phyloP scores from a whole-genome alignment of 192 early-diverging fungal genomes.

The Rhizophagus sp. region DNA sequence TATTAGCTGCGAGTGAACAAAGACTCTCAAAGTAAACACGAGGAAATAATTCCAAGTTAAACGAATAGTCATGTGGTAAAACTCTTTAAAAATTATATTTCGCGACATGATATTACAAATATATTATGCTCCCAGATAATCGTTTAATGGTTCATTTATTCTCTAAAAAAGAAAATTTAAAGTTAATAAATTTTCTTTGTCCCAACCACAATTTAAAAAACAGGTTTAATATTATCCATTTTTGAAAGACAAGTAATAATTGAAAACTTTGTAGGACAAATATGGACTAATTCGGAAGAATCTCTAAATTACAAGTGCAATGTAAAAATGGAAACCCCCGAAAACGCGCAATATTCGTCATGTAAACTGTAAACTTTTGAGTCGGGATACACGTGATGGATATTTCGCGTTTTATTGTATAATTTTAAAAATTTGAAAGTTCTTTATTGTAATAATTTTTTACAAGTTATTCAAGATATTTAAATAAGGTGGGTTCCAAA shows the following conservation, averaged over 20 bases:
- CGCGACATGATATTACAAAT: neutral
- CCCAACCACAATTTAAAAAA: neutral
- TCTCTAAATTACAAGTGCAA: neutral
- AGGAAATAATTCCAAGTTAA: neutral
- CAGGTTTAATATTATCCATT: neutral
- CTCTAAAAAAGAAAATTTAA: neutral
- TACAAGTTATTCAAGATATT: too few species aligned
- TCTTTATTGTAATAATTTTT: too few species aligned
- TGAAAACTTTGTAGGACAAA: neutral
- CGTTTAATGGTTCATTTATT: neutral
- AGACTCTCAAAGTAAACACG: neutral
- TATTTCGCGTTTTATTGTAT: too few species aligned
- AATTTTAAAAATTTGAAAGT: too few species aligned
- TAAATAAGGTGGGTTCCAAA: too few species aligned
- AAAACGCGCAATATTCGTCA: too few species aligned
- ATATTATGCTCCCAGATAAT: neutral
- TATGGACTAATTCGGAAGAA: neutral
- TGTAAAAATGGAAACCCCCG: neutral
- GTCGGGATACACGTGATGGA: too few species aligned
- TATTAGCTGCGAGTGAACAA: neutral
- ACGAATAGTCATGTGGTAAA: neutral
- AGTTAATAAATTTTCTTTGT: neutral
- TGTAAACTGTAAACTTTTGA: too few species aligned
- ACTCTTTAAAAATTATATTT: neutral
- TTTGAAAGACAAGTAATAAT: neutral